These are phyloP conservation scores for Fistulinella prunicolor DNA, from an alignment of 768 basidiomycete species.

Conservation along the genomic window DNA sequence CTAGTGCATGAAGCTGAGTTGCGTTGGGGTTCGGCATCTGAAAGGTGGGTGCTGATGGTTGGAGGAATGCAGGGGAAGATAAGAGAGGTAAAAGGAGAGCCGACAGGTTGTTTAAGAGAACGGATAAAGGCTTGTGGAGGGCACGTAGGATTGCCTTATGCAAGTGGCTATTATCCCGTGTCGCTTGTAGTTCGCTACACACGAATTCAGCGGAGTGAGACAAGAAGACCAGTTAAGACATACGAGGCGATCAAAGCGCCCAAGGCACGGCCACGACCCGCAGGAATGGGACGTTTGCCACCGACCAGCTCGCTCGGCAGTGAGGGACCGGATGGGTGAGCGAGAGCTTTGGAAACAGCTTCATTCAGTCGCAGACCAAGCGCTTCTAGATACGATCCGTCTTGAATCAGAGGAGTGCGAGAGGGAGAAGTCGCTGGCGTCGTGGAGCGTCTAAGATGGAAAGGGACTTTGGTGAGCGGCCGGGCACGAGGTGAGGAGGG, in stretches of 20 bases:
- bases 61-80: conserved; percentile 60
- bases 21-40: conserved; percentile 56
- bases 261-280: conserved; percentile 64
- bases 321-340: conserved; percentile 58
- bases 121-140: conserved; percentile 74
- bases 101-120: conserved; percentile 67
- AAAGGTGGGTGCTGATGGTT: conserved; percentile 46
- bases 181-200: conserved; percentile 65
- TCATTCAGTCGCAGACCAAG: conserved; percentile 77
- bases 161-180: conserved; percentile 60
- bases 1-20: conserved; percentile 69
- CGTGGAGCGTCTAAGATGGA: conserved; percentile 55
- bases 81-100: conserved; percentile 63
- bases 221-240: conserved; percentile 29
- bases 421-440: conserved; percentile 32
- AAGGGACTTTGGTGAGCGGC: conserved; percentile 55
- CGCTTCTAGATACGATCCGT: conserved; percentile 77
- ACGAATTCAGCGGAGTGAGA: conserved; percentile 10
- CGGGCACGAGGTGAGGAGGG: conserved; percentile 45
- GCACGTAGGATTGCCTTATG: conserved; percentile 68
- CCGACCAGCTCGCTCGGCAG: conserved; percentile 50
- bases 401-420: conserved; percentile 56
- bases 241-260: conserved; percentile 71
- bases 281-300: conserved; percentile 71
- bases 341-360: conserved; percentile 72